Base-by-base conservation (phyloP, 2,329 filamentous ascomycete genomes). In the Alternaria panax region DNA sequence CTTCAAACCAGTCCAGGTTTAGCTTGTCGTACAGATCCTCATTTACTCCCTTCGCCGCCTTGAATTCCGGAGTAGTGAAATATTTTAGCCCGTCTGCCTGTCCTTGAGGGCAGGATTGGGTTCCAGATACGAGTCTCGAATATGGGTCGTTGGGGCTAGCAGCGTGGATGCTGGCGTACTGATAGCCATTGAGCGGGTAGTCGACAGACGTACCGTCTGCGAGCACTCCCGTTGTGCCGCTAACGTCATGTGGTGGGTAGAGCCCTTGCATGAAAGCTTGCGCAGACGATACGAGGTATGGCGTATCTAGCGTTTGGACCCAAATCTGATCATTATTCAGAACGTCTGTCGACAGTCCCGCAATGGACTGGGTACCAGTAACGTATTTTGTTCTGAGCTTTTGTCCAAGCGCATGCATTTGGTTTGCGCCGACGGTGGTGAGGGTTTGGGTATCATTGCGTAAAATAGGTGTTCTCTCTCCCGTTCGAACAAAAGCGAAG, bases 201-300 rank as follows among this genome's bases (percentile, higher is more conserved):
- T 81, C 74, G 8, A 84, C 68, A 36, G 73, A 71, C 2, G 77
- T 78, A 1, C 82, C 81, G 72, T 88, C 84, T n/a, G 83, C 80
- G 22, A 84, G 71, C 9, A 80, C 65, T 18, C 76, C 64, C 9
- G 61, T 69, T 8, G 61, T 55, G 27, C 68, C 74, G 22, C 40
- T 48, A 4, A 78, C 73, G 4, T 73, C 69, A 47, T 75, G 72
- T 1, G 86, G 85, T 32, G 86, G 86, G 69, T 88, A 88, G 9
- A 88, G 75, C 7, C 85, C 86, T 70, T 88, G 86, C 79, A 88
- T 81, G 66, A 88, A 88, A 3, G 87, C 86, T 64, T 86, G 83
- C 12, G 86, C 85, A 3, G 85, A 86, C 1, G 82, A 82, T 32
- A 82, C 70, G 2, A 81, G 79, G 54, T 80, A 81, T 58, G 84